A percentile compares a stretch with the other conserved stretches of the same genome.
These are phyloP conservation scores for Lantana camara DNA, from an alignment of 257 asterid species.

Conservation along the genomic window DNA sequence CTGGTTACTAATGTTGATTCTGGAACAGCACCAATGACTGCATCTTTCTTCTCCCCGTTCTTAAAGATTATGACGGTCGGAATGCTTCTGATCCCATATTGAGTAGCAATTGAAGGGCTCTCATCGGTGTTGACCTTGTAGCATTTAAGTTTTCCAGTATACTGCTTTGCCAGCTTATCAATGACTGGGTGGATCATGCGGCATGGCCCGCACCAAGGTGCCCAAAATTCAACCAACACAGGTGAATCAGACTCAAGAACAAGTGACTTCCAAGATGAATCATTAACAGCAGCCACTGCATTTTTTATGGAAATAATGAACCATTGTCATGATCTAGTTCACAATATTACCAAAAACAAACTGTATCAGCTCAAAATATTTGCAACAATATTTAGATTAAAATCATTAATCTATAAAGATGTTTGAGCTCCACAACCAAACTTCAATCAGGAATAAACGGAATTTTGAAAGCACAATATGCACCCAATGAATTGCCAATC, in stretches of 20 bases:
- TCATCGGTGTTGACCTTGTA: constrained; percentile 92
- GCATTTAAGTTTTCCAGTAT: constrained; percentile 75
- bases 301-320: constrained; percentile 28
- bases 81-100: constrained; percentile 89
- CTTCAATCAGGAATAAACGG: background rate
- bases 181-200: constrained; percentile 88
- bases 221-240: constrained; percentile 95
- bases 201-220: constrained; percentile 99
- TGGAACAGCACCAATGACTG: constrained; percentile 91
- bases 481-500: background rate
- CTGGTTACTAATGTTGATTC: constrained; percentile 63
- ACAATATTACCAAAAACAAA: background rate
- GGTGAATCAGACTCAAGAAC: constrained; percentile 62
- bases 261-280: constrained; percentile 56
- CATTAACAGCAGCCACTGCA: constrained; percentile 68
- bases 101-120: constrained; percentile 70
- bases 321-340: background rate
- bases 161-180: constrained; percentile 75
- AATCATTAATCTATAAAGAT: background rate
- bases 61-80: constrained; percentile 88
- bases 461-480: background rate
- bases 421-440: constrained; percentile 10
- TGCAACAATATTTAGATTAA: background rate
- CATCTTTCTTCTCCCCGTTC: constrained; percentile 87
- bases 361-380: background rate